phyloP scores from a whole-genome alignment of 345 rosid genomes.

The Streptanthus diversifolius region DNA sequence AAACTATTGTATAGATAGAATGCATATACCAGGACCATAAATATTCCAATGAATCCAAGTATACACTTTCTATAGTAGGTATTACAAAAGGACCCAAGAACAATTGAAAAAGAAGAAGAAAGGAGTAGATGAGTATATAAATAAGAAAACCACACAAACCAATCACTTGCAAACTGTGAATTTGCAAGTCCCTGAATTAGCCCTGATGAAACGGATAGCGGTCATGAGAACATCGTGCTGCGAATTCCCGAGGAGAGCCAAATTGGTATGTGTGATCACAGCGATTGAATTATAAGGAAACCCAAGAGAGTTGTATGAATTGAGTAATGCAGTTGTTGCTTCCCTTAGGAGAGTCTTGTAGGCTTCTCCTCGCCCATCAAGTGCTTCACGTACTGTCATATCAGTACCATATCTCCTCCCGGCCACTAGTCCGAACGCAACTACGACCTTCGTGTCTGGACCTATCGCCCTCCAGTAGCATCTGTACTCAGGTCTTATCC shows the following conservation, averaged over 20 bases:
- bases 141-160: background rate
- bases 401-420: constrained; percentile 55
- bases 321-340: constrained; percentile 74
- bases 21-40: background rate
- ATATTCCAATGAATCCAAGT: constrained; percentile 13
- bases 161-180: constrained; percentile 57
- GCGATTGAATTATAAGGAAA: constrained; percentile 51
- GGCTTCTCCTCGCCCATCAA: constrained; percentile 71
- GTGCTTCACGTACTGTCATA: constrained; percentile 56
- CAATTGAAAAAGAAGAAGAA: background rate
- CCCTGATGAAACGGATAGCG: constrained; percentile 61
- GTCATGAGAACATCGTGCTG: constrained; percentile 46
- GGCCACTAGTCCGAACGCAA: constrained; percentile 60
- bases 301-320: constrained; percentile 64
- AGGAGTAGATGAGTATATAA: constrained; percentile 9
- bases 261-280: constrained; percentile 49
- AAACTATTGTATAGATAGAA: no score
- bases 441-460: constrained; percentile 63
- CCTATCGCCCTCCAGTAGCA: constrained; percentile 76
- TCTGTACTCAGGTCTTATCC: constrained; percentile 65
- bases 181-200: constrained; percentile 74
- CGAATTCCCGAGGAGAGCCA: constrained; percentile 59
- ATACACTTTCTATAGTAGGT: constrained; percentile 13
- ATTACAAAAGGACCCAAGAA: constrained; percentile 19
- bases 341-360: constrained; percentile 76